Base-by-base conservation (phyloP, 2,329 filamentous ascomycete species). In the Diaporthe humulicola region DNA sequence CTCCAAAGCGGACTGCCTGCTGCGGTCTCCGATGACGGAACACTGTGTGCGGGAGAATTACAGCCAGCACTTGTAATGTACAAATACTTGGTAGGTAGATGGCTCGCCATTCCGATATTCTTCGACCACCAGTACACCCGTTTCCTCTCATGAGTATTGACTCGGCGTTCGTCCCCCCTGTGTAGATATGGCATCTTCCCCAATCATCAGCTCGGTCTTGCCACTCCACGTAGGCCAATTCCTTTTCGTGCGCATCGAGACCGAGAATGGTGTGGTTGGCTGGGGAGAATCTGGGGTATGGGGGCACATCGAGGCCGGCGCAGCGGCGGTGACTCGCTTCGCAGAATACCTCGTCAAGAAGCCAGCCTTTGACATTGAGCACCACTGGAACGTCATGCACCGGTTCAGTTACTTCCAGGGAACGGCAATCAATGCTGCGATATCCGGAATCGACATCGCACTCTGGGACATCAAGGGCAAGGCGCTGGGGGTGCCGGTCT, bases 401-500 rank as follows among this genome's bases (percentile, higher is more conserved):
- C 60, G 60, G 1, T 64, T 64, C 60, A 64, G 40, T 7, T 64
- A 64, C 40, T 64, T 64, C 25, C 58, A 61, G n/a, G 58, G 58
- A 22, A 30, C 58, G 25, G 58, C 58, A 4, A 61, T 61, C 38
- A 61, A 61, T 17, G 58, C 58, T 14, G 58, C 58, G 5, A 61
- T 61, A 45, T 61, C 58, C 4, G 58, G 58, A 7, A 61, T 45
- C 38, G 58, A 61, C 25, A 61, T 61, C 30, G n/a, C 58, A 3
- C 58, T 61, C 14, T 61, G 58, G 58, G 58, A 61, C 3, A 61
- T 61, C 57, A 61, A 61, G 58, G 58, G 58, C 14, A 61, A 45
- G 38, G 58, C 30, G 10, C 58, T 61, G 36, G 58, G 38, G 14
- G 38, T 61, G 36, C 38, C 58, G 9, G 58, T 61, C 2, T 61